Base-by-base conservation (phyloP, 139 green algal genomes). In the Chlamydomonas urium region DNA sequence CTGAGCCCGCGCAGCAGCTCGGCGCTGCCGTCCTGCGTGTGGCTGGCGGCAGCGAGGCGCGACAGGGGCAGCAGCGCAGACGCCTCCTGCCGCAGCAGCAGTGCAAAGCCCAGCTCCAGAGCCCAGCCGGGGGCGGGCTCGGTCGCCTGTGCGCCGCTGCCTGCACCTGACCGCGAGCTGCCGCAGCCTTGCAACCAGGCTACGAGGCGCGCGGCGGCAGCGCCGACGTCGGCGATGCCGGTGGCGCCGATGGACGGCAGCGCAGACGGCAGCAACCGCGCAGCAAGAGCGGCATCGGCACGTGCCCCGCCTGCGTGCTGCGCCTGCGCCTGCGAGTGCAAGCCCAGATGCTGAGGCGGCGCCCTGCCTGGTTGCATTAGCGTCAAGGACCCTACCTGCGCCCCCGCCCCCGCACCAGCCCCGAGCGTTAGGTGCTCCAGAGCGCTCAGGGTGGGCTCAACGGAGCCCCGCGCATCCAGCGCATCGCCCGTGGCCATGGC, bases 1-100 rank as follows among this genome's bases (percentile, higher is more conserved):
- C 69, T 71, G 2, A 87, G 59, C 8, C 81, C 81, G 5, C 77
- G 63, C 17, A 87, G 66, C 57, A 84, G 79, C 31, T 82, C 74
- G 8, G 78, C 56, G 0, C 77, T 75, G 17, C 65, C 45, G 5
- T 17, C 71, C 4, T 42, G 38, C 31, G 47, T 59, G 47, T 58
- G 72, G n/a, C 59, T 63, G 26, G 71, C 73, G 28, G 65, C 73
- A 5, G 80, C 61, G 29, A 85, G 70, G 10, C 37, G 34, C 17
- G 72, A 38, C 34, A 87, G 66, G 26, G 57, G 69, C 14, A 38
- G 48, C 35, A 85, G 73, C 0, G 71, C 69, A 21, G 56, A 65
- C 38, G 69, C 75, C 75, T 87, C 82, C 17, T 73, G 65, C 34
- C 65, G 75, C 35, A 68, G 29, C 60, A 84, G 85, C 37, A 85